These are phyloP conservation scores for Jasminum sambac DNA, from an alignment of 257 asterid genomes.

Conservation along the genomic window DNA sequence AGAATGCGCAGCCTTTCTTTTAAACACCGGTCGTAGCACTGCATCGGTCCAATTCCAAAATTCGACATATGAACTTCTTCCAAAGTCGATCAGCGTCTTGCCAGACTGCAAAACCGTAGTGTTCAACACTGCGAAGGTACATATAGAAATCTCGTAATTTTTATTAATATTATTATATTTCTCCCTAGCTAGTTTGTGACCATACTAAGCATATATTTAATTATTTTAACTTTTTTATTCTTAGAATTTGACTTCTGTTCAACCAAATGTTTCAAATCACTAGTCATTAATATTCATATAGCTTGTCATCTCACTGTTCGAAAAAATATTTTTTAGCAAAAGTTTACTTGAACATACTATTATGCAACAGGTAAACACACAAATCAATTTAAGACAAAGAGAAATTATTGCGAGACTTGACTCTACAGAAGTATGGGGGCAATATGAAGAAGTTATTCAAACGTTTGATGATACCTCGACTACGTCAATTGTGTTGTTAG, in stretches of 20 bases:
- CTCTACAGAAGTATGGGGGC: constrained; percentile 52
- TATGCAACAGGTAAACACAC: constrained; percentile 50
- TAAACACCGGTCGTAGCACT: constrained; percentile 41
- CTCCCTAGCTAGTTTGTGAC: no score
- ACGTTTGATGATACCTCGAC: constrained; percentile 37
- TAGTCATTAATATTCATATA: no score
- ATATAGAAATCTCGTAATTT: constrained; percentile 24
- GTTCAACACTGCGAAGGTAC: constrained; percentile 83
- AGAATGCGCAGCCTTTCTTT: constrained; percentile 83
- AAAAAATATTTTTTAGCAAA: background rate
- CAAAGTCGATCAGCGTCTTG: constrained; percentile 75
- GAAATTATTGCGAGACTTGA: constrained; percentile 43
- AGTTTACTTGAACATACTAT: no score
- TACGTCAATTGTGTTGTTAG: constrained; percentile 56
- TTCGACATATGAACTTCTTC: constrained; percentile 51
- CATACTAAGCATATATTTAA: no score
- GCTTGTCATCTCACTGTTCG: no score
- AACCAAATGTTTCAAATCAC: no score
- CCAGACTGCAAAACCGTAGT: constrained; percentile 73
- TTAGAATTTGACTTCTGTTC: no score
- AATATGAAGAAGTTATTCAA: constrained; percentile 55
- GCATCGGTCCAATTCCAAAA: constrained; percentile 52
- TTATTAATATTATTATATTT: no score
- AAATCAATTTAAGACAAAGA: constrained; percentile 47
- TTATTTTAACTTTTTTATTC: no score